A percentile compares a stretch with the other conserved stretches of the same genome.
Conservation (phyloP, 1,284 basidiomycete species). For the Cutaneotrichosporon cyanovorans region DNA sequence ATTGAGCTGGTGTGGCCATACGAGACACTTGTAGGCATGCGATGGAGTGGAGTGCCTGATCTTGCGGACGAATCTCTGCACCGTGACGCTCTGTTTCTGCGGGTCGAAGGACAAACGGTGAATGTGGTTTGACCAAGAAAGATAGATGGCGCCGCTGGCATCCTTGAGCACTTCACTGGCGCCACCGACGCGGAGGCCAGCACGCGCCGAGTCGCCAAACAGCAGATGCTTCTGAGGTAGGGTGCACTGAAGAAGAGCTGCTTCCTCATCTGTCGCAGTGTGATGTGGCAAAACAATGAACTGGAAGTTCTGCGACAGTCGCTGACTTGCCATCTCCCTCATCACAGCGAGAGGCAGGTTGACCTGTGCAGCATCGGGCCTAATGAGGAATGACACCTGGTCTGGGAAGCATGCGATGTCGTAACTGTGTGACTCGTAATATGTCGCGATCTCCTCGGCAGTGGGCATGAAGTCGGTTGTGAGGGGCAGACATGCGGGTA, state of each 20-base stretch:
- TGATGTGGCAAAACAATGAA: slow-evolving; percentile 58
- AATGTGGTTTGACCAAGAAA: slow-evolving; percentile 92
- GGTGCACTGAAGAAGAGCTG: background rate
- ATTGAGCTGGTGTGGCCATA: slow-evolving; percentile 83
- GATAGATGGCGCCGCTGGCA: slow-evolving; percentile 69
- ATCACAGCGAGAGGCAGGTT: slow-evolving; percentile 77
- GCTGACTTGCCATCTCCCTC: slow-evolving; percentile 86
- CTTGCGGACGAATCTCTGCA: slow-evolving; percentile 75
- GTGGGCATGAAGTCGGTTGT: slow-evolving; percentile 86
- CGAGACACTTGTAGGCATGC: slow-evolving; percentile 75
- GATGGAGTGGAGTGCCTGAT: slow-evolving; percentile 56
- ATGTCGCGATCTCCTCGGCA: slow-evolving; percentile 62
- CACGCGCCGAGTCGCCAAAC: slow-evolving; percentile 52
- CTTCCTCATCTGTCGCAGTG: slow-evolving; percentile 20
- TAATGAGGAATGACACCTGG: slow-evolving; percentile 58
- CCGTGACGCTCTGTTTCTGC: slow-evolving; percentile 76
- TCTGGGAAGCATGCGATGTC: slow-evolving; percentile 45
- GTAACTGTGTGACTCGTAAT: slow-evolving; percentile 64
- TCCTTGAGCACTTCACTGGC: slow-evolving; percentile 63
- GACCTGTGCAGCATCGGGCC: slow-evolving; percentile 35
- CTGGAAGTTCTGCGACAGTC: slow-evolving; percentile 88
- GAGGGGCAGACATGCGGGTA: slow-evolving; percentile 79
- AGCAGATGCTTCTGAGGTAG: slow-evolving; percentile 53
- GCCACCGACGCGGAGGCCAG: slow-evolving; percentile 53
- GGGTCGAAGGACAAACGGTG: slow-evolving; percentile 75